Evolutionary conservation across 192 early-diverging fungal genomes (phyloP).

Genomic region (Radiomyces spectabilis): DNA sequence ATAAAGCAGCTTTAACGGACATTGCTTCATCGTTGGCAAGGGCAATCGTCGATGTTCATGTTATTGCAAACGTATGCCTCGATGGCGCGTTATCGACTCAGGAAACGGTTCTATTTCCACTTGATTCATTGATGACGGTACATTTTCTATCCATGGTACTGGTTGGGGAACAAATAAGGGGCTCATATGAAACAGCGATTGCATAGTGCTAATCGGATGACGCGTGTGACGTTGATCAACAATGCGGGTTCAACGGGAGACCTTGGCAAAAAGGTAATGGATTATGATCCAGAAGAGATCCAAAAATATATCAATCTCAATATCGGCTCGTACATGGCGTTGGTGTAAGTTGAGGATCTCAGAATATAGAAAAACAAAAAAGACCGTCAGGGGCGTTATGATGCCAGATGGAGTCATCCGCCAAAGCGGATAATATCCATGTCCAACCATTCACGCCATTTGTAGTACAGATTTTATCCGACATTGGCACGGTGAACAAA

Average conservation of each 20-base stretch:
- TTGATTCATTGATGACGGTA: constrained; percentile 2
- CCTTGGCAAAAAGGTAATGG: constrained; percentile 48
- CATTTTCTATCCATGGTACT: neutral
- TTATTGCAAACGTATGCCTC: constrained; percentile 1
- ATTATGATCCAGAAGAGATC: constrained; percentile 41
- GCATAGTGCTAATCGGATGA: too few relatives aligned
- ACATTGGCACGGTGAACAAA: too few relatives aligned
- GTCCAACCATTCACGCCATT: neutral
- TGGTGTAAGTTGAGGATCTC: constrained; percentile 30
- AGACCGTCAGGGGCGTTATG: too few relatives aligned
- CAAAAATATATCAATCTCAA: constrained; percentile 47
- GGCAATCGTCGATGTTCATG: constrained; percentile 1
- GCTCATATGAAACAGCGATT: constrained; percentile 9
- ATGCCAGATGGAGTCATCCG: too few relatives aligned
- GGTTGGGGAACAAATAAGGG: neutral
- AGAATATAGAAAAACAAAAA: too few relatives aligned
- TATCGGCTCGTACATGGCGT: constrained; percentile 45
- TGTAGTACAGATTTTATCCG: constrained; percentile 27
- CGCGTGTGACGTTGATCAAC: constrained; percentile 61
- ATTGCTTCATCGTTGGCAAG: too few relatives aligned
- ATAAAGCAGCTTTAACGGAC: too few relatives aligned
- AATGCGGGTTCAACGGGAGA: constrained; percentile 71
- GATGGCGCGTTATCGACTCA: constrained; percentile 2
- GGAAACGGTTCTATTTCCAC: neutral
- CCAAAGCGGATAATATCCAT: too few relatives aligned